Base-by-base conservation (phyloP, 352 stramenopile species). In the Globisporangium cystogenes region DNA sequence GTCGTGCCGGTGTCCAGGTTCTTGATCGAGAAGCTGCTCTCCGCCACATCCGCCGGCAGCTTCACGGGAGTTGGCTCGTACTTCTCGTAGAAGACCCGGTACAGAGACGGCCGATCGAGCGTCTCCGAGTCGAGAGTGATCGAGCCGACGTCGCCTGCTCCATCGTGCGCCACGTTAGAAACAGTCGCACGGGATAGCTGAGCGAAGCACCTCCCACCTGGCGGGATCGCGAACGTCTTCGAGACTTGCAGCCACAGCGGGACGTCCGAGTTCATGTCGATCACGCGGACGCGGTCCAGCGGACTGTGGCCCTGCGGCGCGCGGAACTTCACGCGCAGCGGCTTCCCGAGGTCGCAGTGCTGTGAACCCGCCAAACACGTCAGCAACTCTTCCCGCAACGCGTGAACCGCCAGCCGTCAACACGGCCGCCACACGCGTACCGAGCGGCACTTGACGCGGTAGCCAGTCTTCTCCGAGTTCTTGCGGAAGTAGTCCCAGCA, bases 31-130 rank as follows among this genome's bases (percentile, higher is more conserved):
- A 95, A 73, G 16, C 62, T 74, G 37, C 78, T 81, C 64, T 91
- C 81, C 20, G 69, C 65, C 16, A 83, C 72, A 18, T 79, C 70
- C 0, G 54, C 36, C 10, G 79, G 74, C 20, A 90, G 50, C 21
- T 80, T 65, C 39, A 89, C 65, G 0, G 76, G 81, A 36, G 70
- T 87, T 1, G 82, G 80, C 62, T 91, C 77, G 43, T 95, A 93
- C 58, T 93, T 92, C 36, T 95, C 84, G 55, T 93, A 93, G 46
- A 92, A 87, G 41, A 95, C 82, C 51, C 81, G 80, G 70, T 92
- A 95, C 23, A 92, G 54, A 23, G 82, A 93, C 11, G 82, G 78
- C 14, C 67, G 74, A 39, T 92, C 74, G 8, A 95, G 71, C 4
- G 82, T 89, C 64, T 95, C 84, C 5, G 77, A 68, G 51, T 95